These are phyloP conservation scores for Alternaria rosae DNA, from an alignment of 2,329 filamentous ascomycete genomes.

Conservation along the genomic window DNA sequence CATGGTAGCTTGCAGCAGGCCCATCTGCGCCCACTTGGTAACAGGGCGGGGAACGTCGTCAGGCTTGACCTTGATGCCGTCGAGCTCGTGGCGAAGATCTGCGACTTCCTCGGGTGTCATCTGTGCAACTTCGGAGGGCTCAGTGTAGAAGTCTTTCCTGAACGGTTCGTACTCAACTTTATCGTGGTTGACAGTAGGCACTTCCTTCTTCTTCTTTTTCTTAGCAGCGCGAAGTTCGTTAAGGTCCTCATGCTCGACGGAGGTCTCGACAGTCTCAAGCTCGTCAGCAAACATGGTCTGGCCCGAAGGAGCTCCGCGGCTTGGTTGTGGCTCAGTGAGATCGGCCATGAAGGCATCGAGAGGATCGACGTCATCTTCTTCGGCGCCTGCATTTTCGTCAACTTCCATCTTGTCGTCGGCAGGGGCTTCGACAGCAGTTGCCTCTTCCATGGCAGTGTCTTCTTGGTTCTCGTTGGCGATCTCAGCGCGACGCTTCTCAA, in stretches of 20 bases:
- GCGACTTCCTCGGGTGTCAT: constrained; percentile 86
- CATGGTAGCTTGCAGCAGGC: constrained; percentile 83
- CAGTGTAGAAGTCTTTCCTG: constrained; percentile 93
- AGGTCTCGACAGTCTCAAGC: constrained; percentile 73
- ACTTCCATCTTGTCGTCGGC: constrained; percentile 63
- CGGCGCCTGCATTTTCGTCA: constrained; percentile 55
- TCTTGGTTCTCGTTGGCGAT: constrained; percentile 60
- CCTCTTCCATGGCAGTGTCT: constrained; percentile 57
- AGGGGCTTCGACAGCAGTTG: constrained; percentile 30
- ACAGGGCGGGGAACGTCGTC: constrained; percentile 91
- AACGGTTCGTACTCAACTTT: constrained; percentile 87
- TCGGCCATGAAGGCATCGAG: constrained; percentile 96
- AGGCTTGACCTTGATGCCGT: constrained; percentile 84
- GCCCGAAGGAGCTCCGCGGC: constrained; percentile 68
- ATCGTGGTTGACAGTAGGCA: constrained; percentile 84
- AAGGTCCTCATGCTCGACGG: constrained; percentile 65
- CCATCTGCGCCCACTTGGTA: constrained; percentile 95
- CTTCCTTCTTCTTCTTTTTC: constrained; percentile 95
- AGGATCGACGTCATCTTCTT: constrained; percentile 82
- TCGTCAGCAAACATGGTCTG: constrained; percentile 88
- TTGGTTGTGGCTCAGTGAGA: constrained; percentile 52
- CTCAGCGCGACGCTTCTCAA: constrained; percentile 76
- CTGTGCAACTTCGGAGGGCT: constrained; percentile 81
- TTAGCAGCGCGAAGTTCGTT: constrained; percentile 64
- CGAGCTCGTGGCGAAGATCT: constrained; percentile 83